Conservation (phyloP, 768 basidiomycete genomes). For the Favolaschia claudopus region DNA sequence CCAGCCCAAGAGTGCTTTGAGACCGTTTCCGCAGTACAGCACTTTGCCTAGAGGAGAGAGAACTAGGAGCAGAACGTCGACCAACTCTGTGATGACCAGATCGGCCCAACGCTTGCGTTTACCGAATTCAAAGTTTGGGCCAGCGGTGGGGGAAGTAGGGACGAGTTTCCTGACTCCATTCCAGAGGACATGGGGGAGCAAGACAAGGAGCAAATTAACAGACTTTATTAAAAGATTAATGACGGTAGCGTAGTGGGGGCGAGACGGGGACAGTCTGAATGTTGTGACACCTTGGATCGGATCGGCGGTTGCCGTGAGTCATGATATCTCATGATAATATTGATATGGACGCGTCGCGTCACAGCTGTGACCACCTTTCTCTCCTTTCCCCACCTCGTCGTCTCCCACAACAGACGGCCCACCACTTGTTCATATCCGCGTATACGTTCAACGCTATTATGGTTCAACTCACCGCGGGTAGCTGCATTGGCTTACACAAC, state of each 20-base stretch:
- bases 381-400: not conserved
- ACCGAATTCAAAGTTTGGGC: slow-evolving; percentile 76
- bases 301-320: too few relatives aligned
- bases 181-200: slow-evolving; percentile 13
- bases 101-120: slow-evolving; percentile 90
- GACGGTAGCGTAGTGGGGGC: too few relatives aligned
- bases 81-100: slow-evolving; percentile 76
- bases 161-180: not conserved
- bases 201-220: too few relatives aligned
- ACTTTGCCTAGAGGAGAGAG: slow-evolving; percentile 69
- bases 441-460: too few relatives aligned
- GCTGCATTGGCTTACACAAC: slow-evolving; percentile 57
- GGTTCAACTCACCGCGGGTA: slow-evolving; percentile 64
- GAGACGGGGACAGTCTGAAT: too few relatives aligned
- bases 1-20: slow-evolving; percentile 82
- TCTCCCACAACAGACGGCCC: slow-evolving; percentile 23
- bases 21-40: slow-evolving; percentile 72
- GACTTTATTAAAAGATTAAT: too few relatives aligned
- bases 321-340: too few relatives aligned
- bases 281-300: too few relatives aligned
- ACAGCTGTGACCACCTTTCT: slow-evolving; percentile 32
- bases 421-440: slow-evolving; percentile 47
- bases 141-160: not conserved
- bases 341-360: slow-evolving; percentile 41
- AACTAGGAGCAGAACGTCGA: slow-evolving; percentile 75